These are phyloP conservation scores for Tetraselmis striata DNA, from an alignment of 139 green algal genomes.

Conservation along the genomic window DNA sequence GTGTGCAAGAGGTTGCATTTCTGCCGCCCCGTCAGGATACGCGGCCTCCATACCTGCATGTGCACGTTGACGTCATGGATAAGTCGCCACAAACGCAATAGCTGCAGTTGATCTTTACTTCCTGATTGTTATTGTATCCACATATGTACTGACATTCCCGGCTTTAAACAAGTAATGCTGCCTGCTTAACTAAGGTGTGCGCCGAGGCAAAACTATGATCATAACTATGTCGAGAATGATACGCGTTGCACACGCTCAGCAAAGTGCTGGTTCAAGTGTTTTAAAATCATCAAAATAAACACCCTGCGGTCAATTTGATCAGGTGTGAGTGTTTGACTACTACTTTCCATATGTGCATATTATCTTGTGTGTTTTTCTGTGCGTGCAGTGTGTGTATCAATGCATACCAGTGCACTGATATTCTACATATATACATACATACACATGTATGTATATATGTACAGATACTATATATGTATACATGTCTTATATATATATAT, in stretches of 20 bases:
- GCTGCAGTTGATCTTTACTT: too few relatives aligned
- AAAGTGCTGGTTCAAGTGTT: background rate
- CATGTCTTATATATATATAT: background rate
- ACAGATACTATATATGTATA: background rate
- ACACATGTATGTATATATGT: background rate
- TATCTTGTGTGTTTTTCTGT: background rate
- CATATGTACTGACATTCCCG: too few relatives aligned
- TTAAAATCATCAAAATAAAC: too few relatives aligned
- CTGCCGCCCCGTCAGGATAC: too few relatives aligned
- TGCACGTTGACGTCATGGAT: too few relatives aligned
- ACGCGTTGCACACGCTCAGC: background rate
- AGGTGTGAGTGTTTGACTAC: background rate
- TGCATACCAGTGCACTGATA: background rate
- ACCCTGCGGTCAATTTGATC: too few relatives aligned
- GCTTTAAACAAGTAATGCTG: background rate
- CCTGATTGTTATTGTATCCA: too few relatives aligned
- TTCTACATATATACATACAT: background rate
- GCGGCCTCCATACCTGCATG: too few relatives aligned
- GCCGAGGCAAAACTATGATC: too few relatives aligned
- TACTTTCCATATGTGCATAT: background rate
- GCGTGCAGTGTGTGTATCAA: background rate
- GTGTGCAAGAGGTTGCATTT: too few relatives aligned
- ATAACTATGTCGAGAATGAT: too few relatives aligned
- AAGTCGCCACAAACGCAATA: too few relatives aligned
- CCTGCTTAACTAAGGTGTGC: background rate